phyloP scores from a whole-genome alignment of 768 basidiomycete species.

The Leucocoprinus birnbaumii region DNA sequence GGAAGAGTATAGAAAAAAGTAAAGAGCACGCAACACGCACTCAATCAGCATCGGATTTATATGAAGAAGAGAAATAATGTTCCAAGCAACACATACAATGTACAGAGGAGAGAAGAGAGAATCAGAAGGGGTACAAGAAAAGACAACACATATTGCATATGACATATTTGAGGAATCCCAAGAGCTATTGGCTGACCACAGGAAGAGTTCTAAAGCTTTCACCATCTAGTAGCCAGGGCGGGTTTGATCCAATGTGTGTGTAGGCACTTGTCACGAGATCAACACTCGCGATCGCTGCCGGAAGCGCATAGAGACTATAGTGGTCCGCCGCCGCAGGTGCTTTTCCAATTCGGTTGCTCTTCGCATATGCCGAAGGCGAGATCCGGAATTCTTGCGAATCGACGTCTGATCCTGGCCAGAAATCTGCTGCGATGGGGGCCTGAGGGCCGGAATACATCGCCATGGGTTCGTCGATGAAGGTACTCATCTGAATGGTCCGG shows the following conservation, averaged over 20 bases:
- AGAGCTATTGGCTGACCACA: conserved; percentile 1
- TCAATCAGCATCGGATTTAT: conserved; percentile 10
- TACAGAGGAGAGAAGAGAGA: conserved; percentile 7
- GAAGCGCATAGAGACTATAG: background rate
- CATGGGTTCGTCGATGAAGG: conserved; percentile 44
- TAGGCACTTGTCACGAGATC: background rate
- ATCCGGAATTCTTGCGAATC: conserved; percentile 1
- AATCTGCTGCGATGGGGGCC: conserved; percentile 11
- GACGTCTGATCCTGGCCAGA: conserved; percentile 22
- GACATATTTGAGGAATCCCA: background rate
- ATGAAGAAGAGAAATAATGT: background rate
- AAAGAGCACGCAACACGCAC: conserved; percentile 10
- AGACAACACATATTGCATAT: conserved; percentile 5
- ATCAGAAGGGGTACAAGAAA: conserved; percentile 9
- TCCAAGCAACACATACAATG: conserved; percentile 9
- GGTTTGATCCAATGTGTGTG: background rate
- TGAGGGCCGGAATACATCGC: conserved; percentile 11
- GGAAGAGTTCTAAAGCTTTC: conserved; percentile 2
- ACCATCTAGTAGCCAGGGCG: conserved; percentile 4
- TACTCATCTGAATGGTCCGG: conserved; percentile 53
- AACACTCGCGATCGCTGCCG: background rate
- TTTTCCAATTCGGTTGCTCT: background rate
- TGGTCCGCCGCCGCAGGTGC: background rate
- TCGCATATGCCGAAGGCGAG: conserved; percentile 3
- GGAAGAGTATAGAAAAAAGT: conserved; percentile 18